phyloP scores from a whole-genome alignment of 2,329 filamentous ascomycete species.

The Bretziella fagacearum region DNA sequence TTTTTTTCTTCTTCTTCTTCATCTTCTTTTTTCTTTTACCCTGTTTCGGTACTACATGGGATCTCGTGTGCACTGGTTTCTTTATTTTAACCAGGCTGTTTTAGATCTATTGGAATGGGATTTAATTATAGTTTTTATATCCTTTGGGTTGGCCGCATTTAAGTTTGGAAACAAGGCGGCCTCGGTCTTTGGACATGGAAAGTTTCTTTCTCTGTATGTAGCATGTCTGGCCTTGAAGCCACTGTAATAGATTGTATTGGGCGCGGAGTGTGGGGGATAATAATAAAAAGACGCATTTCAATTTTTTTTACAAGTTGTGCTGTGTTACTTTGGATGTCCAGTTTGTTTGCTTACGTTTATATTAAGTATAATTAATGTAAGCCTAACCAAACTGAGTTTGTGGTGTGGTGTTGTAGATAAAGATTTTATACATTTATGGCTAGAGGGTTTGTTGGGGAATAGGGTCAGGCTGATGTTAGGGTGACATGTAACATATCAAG shows the following conservation, averaged over 20 bases:
- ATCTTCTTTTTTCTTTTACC: conserved; percentile 5
- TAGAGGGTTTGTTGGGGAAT: no score
- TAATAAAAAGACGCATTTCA: background rate
- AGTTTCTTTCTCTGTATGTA: background rate
- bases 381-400: no score
- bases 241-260: background rate
- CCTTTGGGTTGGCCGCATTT: conserved; percentile 6
- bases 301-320: no score
- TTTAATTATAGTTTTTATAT: conserved; percentile 11
- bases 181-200: background rate
- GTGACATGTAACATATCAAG: no score
- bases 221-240: background rate
- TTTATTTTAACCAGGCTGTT: background rate
- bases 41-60: background rate
- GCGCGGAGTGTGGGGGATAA: background rate
- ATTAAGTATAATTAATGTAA: conserved; percentile 1
- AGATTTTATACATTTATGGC: no score
- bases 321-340: no score
- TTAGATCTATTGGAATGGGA: background rate
- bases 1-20: conserved; percentile 5
- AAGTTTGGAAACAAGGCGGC: background rate
- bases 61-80: background rate
- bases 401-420: background rate
- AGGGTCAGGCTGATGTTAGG: no score
- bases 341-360: background rate